A percentile compares a stretch with the other conserved stretches of the same genome.
Conservation (phyloP, 2,329 filamentous ascomycete species). For the Dactylonectria estremocensis region DNA sequence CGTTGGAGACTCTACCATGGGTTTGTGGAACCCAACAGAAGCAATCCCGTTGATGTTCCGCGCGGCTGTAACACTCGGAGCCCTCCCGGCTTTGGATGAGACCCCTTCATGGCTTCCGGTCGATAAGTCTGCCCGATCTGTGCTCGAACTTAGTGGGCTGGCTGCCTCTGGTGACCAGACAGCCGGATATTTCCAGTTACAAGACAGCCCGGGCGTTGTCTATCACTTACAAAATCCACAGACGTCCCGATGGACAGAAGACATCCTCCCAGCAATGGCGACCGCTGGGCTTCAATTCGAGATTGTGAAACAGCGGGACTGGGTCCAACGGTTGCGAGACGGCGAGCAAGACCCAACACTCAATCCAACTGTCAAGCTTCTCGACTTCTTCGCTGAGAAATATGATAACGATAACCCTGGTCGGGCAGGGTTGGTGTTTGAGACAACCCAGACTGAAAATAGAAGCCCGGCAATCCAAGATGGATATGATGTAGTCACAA, state of each 20-base stretch:
- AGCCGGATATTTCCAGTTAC: slow-evolving; percentile 27
- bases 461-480: slow-evolving; percentile 16
- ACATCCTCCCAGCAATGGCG: slow-evolving; percentile 67
- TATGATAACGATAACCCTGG: slow-evolving; percentile 60
- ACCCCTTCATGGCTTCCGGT: slow-evolving; percentile 58
- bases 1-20: slow-evolving; percentile 61
- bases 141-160: slow-evolving; percentile 52
- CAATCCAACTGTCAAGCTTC: slow-evolving; percentile 67
- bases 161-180: slow-evolving; percentile 21
- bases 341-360: slow-evolving; percentile 63
- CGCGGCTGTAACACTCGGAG: slow-evolving; percentile 61
- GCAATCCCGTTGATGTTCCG: slow-evolving; percentile 66
- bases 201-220: slow-evolving; percentile 51
- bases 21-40: slow-evolving; percentile 65
- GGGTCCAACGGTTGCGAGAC: slow-evolving; percentile 60
- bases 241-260: slow-evolving; percentile 65
- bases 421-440: slow-evolving; percentile 13
- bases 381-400: slow-evolving; percentile 67
- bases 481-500: slow-evolving; percentile 18
- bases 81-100: slow-evolving; percentile 61
- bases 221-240: slow-evolving; percentile 69
- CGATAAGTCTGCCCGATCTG: slow-evolving; percentile 53
- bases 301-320: slow-evolving; percentile 59
- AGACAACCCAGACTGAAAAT: slow-evolving; percentile 15
- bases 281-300: slow-evolving; percentile 61